Conservation (phyloP, 495 filamentous ascomycete species). For the Tuber indicum region DNA sequence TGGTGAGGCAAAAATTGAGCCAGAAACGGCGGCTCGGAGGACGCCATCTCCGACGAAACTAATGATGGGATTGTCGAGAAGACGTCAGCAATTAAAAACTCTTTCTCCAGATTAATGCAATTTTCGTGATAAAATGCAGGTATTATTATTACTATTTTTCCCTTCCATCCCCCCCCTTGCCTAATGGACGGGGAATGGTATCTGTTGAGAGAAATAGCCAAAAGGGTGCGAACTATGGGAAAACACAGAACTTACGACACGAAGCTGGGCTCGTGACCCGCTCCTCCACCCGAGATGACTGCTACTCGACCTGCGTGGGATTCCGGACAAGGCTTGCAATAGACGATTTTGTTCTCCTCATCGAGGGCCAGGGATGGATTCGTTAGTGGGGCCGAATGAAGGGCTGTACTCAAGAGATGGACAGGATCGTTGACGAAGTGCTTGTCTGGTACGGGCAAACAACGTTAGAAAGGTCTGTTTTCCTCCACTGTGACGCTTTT, state of each 20-base stretch:
- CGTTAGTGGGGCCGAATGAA: conserved; percentile 68
- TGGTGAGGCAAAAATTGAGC: conserved; percentile 88
- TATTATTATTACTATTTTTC: not conserved
- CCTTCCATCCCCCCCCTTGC: not conserved
- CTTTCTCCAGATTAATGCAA: not conserved
- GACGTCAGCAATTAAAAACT: not conserved
- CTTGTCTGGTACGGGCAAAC: conserved; percentile 50
- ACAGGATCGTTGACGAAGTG: conserved; percentile 89
- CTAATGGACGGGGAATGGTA: not conserved
- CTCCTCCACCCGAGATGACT: conserved; percentile 82
- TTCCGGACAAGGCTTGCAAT: conserved; percentile 17
- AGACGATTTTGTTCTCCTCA: conserved; percentile 61
- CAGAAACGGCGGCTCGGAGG: conserved; percentile 79
- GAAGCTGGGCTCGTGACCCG: conserved; percentile 90
- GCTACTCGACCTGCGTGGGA: conserved; percentile 54
- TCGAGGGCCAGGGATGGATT: conserved; percentile 84
- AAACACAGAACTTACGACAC: conserved; percentile 55
- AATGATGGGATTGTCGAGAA: not conserved
- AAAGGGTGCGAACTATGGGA: not conserved
- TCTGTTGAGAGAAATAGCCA: not conserved
- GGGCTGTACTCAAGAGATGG: conserved; percentile 68
- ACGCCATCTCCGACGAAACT: conserved; percentile 60
- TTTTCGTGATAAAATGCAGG: not conserved
- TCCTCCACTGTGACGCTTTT: not conserved
- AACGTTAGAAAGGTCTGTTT: not conserved